Percentiles rank a stretch among this genome's conserved stretches.
These are phyloP conservation scores for Endogone sp. DNA, from an alignment of 192 early-diverging fungal species.

Conservation along the genomic window DNA sequence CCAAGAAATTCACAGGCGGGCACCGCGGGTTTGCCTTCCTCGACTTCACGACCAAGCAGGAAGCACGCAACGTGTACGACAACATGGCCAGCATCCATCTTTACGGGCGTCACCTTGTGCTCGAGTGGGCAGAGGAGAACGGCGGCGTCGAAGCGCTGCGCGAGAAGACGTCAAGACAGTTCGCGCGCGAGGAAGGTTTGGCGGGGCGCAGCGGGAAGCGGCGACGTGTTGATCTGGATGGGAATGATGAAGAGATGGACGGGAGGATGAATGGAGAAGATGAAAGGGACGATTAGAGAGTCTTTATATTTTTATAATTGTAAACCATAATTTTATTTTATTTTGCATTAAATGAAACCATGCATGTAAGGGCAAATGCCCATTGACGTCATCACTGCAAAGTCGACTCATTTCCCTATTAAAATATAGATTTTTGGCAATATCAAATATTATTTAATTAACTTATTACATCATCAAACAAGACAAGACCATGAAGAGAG, in stretches of 20 bases:
- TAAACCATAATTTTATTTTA: too few relatives aligned
- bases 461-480: too few relatives aligned
- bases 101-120: constrained; percentile 94
- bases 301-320: too few relatives aligned
- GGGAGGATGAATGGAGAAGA: too few relatives aligned
- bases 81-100: constrained; percentile 90
- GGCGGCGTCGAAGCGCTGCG: constrained; percentile 78
- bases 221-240: constrained; percentile 60
- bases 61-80: constrained; percentile 87
- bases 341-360: too few relatives aligned
- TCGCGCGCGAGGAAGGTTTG: constrained; percentile 58
- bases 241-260: constrained; percentile 15
- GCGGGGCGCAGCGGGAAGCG: constrained; percentile 50
- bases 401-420: too few relatives aligned
- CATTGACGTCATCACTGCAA: too few relatives aligned
- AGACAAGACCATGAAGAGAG: too few relatives aligned
- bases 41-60: constrained; percentile 95
- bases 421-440: too few relatives aligned
- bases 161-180: constrained; percentile 81
- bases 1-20: constrained; percentile 88
- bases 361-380: too few relatives aligned
- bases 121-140: constrained; percentile 92
- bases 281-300: too few relatives aligned
- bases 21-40: constrained; percentile 99
- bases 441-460: too few relatives aligned